Percentiles rank a stretch among this genome's conserved stretches.
Conservation (phyloP, 805 yeast species). For the Hanseniaspora lindneri region DNA sequence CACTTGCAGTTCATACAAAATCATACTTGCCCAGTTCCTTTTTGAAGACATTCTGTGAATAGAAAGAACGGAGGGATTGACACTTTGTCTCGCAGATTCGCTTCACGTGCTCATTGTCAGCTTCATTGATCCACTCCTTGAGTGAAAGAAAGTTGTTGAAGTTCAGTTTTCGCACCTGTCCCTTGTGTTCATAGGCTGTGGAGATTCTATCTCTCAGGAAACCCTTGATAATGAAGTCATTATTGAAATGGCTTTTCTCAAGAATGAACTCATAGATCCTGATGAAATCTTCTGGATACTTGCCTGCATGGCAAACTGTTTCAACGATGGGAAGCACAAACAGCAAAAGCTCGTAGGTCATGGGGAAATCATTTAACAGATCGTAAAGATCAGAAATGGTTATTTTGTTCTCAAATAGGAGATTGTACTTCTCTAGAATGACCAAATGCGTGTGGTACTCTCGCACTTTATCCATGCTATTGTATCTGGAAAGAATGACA, state of each 20-base stretch:
- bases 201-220: slow-evolving; percentile 8
- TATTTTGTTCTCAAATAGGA: slow-evolving; percentile 6
- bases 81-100: not conserved
- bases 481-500: slow-evolving; percentile 2
- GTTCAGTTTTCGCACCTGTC: not conserved
- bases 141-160: slow-evolving; percentile 1
- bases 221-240: not conserved
- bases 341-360: not conserved
- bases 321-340: slow-evolving; percentile 6
- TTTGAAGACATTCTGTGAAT: slow-evolving; percentile 5
- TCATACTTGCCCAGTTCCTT: not conserved
- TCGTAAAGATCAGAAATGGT: slow-evolving; percentile 3
- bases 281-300: slow-evolving; percentile 10
- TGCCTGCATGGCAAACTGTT: slow-evolving; percentile 12
- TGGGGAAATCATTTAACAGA: not conserved
- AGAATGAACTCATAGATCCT: slow-evolving; percentile 12
- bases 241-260: not conserved
- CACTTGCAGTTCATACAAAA: too few relatives aligned
- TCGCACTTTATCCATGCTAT: not conserved
- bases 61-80: not conserved
- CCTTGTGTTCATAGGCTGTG: not conserved
- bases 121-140: not conserved
- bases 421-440: slow-evolving; percentile 6
- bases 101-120: not conserved
- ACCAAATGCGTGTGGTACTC: slow-evolving; percentile 5